Percentiles rank a stretch among this genome's conserved stretches.
phyloP scores from a whole-genome alignment of 1,139 yeast species.

The Hansenula anomala region DNA sequence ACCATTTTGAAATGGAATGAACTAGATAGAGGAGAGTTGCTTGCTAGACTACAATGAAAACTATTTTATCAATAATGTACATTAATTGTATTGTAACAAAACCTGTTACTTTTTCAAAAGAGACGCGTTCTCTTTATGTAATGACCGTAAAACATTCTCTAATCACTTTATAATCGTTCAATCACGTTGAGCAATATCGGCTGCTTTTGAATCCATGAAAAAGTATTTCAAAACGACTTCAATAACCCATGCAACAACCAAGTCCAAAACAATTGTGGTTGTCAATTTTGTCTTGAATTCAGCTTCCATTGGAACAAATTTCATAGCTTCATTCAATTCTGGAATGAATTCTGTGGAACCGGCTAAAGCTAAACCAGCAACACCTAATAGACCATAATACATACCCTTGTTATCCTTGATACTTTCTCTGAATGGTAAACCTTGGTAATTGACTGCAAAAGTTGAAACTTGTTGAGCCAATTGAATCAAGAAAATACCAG shows the following conservation, averaged over 20 bases:
- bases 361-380: constrained; percentile 79
- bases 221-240: constrained; percentile 75
- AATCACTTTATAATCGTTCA: too few species aligned
- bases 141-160: too few species aligned
- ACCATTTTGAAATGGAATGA: constrained; percentile 20
- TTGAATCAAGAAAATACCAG: constrained; percentile 92
- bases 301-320: constrained; percentile 80
- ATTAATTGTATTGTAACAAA: background rate
- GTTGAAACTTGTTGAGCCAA: constrained; percentile 96
- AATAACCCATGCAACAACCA: constrained; percentile 72
- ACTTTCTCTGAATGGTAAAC: constrained; percentile 93
- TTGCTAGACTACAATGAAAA: constrained; percentile 2
- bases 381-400: constrained; percentile 94
- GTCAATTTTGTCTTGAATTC: constrained; percentile 79
- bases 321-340: constrained; percentile 87
- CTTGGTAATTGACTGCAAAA: constrained; percentile 96
- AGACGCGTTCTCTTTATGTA: background rate
- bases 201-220: constrained; percentile 88
- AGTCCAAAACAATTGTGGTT: constrained; percentile 66
- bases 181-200: constrained; percentile 67
- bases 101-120: background rate
- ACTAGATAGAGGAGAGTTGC: constrained; percentile 13
- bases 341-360: constrained; percentile 96
- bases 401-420: constrained; percentile 90
- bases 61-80: background rate